Evolutionary conservation across 352 stramenopile species (phyloP).

Genomic region (Thraustochytrium sp.): DNA sequence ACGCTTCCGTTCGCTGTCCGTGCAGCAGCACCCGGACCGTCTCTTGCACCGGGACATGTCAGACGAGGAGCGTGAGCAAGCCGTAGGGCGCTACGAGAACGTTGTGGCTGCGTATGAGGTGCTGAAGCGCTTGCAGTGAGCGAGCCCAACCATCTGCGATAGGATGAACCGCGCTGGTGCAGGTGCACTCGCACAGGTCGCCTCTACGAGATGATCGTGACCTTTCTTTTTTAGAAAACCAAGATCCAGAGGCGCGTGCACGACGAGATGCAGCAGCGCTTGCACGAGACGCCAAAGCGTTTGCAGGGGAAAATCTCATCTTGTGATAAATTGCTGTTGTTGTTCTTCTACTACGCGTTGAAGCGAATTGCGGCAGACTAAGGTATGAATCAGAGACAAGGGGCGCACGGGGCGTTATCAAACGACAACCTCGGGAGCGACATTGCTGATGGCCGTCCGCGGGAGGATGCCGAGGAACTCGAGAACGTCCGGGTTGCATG

Average conservation of each 20-base stretch:
- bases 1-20: not conserved
- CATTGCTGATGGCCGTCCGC: not conserved
- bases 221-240: too few species aligned
- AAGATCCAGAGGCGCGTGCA: too few species aligned
- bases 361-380: not conserved
- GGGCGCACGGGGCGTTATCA: too few species aligned
- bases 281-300: too few species aligned
- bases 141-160: too few species aligned
- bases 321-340: not conserved
- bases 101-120: not conserved
- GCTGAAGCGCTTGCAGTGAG: not conserved
- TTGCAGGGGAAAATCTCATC: too few species aligned
- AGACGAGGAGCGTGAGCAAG: not conserved
- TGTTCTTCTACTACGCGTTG: not conserved
- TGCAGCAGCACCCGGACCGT: not conserved
- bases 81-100: not conserved
- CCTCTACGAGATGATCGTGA: too few species aligned
- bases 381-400: not conserved
- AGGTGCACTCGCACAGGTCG: too few species aligned
- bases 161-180: too few species aligned
- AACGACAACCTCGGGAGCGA: constrained; percentile 31
- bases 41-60: not conserved
- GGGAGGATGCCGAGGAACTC: constrained; percentile 42
- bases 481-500: constrained; percentile 42
- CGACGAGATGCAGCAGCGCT: not conserved